Conservation (phyloP, 192 early-diverging fungal genomes). For the Geranomyces variabilis region DNA sequence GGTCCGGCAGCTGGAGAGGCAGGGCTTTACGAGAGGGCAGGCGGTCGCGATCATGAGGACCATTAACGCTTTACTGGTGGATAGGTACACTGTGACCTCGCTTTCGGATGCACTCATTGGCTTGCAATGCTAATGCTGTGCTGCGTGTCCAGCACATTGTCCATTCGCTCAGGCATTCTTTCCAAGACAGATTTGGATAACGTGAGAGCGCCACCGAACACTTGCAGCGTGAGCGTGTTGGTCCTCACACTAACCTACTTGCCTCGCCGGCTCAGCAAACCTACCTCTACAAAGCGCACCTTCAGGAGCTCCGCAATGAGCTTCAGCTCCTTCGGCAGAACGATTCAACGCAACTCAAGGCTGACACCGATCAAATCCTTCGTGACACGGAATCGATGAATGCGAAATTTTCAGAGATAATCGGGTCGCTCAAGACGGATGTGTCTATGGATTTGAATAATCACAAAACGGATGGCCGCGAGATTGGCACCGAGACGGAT, state of each 20-base stretch:
- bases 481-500: conserved; percentile 73
- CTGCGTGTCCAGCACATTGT: conserved; percentile 40
- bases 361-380: conserved; percentile 71
- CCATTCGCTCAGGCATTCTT: conserved; percentile 57
- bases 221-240: not conserved
- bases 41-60: conserved; percentile 75
- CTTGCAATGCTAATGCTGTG: not conserved
- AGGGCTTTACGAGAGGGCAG: conserved; percentile 73
- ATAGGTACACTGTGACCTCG: conserved; percentile 47
- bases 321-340: conserved; percentile 42
- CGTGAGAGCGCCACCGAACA: conserved; percentile 35
- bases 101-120: not conserved
- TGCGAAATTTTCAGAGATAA: conserved; percentile 76
- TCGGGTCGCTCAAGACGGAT: conserved; percentile 78
- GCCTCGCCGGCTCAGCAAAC: conserved; percentile 20
- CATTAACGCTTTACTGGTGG: conserved; percentile 69
- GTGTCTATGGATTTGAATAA: conserved; percentile 90
- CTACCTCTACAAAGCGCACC: conserved; percentile 80
- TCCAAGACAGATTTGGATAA: conserved; percentile 83
- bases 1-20: conserved; percentile 62
- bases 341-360: conserved; percentile 65
- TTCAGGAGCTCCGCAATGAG: conserved; percentile 66
- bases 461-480: conserved; percentile 79
- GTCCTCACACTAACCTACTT: not conserved
- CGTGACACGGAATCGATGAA: conserved; percentile 79